Evolutionary conservation across 2,329 filamentous ascomycete species (phyloP).

Genomic region (Curvularia verruculosa): DNA sequence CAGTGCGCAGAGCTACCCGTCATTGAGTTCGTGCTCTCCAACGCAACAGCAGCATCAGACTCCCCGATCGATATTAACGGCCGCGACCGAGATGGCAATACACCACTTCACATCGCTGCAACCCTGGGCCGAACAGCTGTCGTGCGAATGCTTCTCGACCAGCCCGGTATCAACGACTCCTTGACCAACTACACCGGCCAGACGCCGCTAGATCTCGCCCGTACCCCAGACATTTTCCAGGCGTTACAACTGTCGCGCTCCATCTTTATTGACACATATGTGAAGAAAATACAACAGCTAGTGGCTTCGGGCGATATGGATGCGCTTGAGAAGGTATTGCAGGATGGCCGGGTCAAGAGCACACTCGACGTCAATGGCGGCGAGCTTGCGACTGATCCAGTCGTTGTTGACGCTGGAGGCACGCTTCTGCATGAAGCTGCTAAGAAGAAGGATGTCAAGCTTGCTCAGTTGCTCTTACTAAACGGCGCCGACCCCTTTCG

Average conservation of each 20-base stretch:
- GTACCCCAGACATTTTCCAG: slow-evolving; percentile 94
- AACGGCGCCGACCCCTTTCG: slow-evolving; percentile 97
- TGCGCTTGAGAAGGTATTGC: slow-evolving; percentile 76
- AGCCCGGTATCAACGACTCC: slow-evolving; percentile 85
- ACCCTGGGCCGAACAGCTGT: slow-evolving; percentile 78
- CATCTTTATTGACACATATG: slow-evolving; percentile 84
- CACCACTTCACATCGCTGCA: slow-evolving; percentile 86
- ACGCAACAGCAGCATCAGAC: slow-evolving; percentile 56
- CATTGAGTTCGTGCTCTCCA: slow-evolving; percentile 90
- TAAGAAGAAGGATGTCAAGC: slow-evolving; percentile 79
- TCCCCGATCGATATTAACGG: slow-evolving; percentile 83
- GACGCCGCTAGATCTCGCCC: slow-evolving; percentile 83
- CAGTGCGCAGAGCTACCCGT: slow-evolving; percentile 93
- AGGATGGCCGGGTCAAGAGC: slow-evolving; percentile 83
- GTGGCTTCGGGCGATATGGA: slow-evolving; percentile 77
- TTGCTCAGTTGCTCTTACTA: slow-evolving; percentile 88
- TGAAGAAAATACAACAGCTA: slow-evolving; percentile 81
- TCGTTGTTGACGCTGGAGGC: slow-evolving; percentile 81
- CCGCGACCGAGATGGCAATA: slow-evolving; percentile 92
- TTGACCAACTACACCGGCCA: slow-evolving; percentile 84
- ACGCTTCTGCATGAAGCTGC: slow-evolving; percentile 93
- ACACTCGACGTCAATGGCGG: slow-evolving; percentile 90
- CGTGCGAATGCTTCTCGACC: slow-evolving; percentile 82
- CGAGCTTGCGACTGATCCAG: slow-evolving; percentile 82
- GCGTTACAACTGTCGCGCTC: slow-evolving; percentile 89